Conservation (phyloP, 305 asterid genomes). For the Withania somnifera region DNA sequence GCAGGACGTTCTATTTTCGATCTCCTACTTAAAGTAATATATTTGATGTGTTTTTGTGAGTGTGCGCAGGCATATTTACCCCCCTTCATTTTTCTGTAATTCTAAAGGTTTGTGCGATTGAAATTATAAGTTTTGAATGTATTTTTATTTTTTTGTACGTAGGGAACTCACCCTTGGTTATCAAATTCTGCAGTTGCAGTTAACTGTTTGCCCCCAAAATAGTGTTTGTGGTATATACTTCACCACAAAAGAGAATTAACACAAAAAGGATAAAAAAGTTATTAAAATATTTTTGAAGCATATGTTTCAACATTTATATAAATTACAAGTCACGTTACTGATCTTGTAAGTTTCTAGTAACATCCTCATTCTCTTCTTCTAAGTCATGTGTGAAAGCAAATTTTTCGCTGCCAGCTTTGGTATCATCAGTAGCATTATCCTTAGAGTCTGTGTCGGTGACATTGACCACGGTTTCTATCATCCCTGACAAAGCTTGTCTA, state of each 20-base stretch:
- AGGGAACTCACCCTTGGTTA: background rate
- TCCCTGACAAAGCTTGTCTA: slow-evolving; percentile 81
- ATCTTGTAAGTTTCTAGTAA: slow-evolving; percentile 19
- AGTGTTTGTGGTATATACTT: background rate
- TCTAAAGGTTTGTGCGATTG: too few species aligned
- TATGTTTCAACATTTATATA: background rate
- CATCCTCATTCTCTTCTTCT: slow-evolving; percentile 22
- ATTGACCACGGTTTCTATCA: slow-evolving; percentile 63
- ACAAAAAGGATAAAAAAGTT: background rate
- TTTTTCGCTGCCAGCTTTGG: slow-evolving; percentile 18
- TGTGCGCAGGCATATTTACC: too few species aligned
- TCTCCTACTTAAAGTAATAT: too few species aligned
- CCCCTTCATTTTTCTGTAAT: too few species aligned
- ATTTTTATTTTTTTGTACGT: too few species aligned
- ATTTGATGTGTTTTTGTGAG: too few species aligned
- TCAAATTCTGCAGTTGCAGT: background rate
- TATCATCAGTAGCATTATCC: slow-evolving; percentile 30
- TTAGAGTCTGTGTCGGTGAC: slow-evolving; percentile 52
- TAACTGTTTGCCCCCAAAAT: background rate
- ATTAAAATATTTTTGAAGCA: background rate
- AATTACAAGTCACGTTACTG: background rate
- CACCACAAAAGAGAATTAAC: background rate
- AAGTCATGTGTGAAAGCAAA: slow-evolving; percentile 13
- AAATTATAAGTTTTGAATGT: too few species aligned
- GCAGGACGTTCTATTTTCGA: too few species aligned